Percentiles rank a stretch among this genome's conserved stretches.
These are phyloP conservation scores for Backusella macrospora DNA, from an alignment of 192 early-diverging fungal genomes.

Conservation along the genomic window DNA sequence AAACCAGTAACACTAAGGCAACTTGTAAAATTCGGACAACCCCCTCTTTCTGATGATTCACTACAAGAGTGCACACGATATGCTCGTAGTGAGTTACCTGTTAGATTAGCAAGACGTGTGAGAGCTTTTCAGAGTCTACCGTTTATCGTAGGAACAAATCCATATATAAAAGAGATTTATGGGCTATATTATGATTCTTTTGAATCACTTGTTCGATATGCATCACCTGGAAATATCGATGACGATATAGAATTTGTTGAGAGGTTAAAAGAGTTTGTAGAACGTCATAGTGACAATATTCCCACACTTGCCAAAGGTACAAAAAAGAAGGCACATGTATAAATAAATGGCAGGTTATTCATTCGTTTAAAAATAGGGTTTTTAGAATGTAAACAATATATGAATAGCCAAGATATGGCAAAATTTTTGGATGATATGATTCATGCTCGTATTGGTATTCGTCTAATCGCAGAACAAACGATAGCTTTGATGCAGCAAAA, in stretches of 20 bases:
- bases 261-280: slow-evolving; percentile 72
- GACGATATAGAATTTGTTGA: slow-evolving; percentile 70
- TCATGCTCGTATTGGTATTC: slow-evolving; percentile 86
- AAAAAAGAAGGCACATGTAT: background rate
- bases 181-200: slow-evolving; percentile 80
- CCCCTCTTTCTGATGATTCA: slow-evolving; percentile 53
- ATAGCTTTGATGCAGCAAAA: slow-evolving; percentile 70
- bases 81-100: slow-evolving; percentile 81
- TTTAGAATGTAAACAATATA: slow-evolving; percentile 88
- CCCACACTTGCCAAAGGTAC: slow-evolving; percentile 86
- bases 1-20: slow-evolving; percentile 77
- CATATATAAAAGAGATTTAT: slow-evolving; percentile 85
- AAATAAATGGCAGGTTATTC: background rate
- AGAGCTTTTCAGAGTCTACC: slow-evolving; percentile 87
- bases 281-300: slow-evolving; percentile 83
- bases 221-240: slow-evolving; percentile 58
- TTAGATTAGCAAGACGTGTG: slow-evolving; percentile 86
- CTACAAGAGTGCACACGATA: slow-evolving; percentile 64
- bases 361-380: slow-evolving; percentile 60
- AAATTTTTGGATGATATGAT: slow-evolving; percentile 88
- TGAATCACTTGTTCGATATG: slow-evolving; percentile 66
- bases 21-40: slow-evolving; percentile 74
- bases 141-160: slow-evolving; percentile 97
- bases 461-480: slow-evolving; percentile 92
- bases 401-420: slow-evolving; percentile 67